Evolutionary conservation across 1,284 basidiomycete species (phyloP).

Genomic region (Takashimella tepidaria): DNA sequence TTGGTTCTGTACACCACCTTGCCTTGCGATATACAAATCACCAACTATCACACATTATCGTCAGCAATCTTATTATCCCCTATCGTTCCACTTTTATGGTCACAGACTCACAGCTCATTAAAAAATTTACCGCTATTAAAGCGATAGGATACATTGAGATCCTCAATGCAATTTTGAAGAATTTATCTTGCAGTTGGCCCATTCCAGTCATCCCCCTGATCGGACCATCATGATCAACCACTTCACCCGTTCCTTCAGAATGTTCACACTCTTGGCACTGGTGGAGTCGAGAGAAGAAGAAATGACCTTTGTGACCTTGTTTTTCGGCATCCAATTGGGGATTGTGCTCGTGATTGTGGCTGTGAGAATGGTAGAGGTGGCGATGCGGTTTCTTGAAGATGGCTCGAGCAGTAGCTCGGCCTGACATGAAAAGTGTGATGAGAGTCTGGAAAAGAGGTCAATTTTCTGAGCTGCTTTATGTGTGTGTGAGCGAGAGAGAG

Average conservation of each 20-base stretch:
- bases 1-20: slow-evolving; percentile 10
- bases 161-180: slow-evolving; percentile 20
- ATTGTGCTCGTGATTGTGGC: slow-evolving; percentile 19
- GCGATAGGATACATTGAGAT: slow-evolving; percentile 24
- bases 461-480: too few relatives aligned
- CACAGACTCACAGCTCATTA: slow-evolving; percentile 14
- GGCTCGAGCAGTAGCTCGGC: slow-evolving; percentile 24
- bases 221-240: neutral
- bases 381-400: slow-evolving; percentile 11
- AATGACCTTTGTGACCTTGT: neutral
- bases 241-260: neutral
- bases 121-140: slow-evolving; percentile 19
- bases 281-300: neutral
- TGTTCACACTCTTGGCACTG: neutral
- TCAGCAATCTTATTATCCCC: slow-evolving; percentile 1
- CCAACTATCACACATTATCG: slow-evolving; percentile 9
- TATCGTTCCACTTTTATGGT: neutral
- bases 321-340: neutral
- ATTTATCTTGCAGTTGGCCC: slow-evolving; percentile 14
- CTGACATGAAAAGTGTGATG: slow-evolving; percentile 26
- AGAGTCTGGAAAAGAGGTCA: slow-evolving; percentile 22
- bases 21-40: slow-evolving; percentile 17
- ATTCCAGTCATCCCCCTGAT: neutral
- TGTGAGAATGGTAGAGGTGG: slow-evolving; percentile 18
- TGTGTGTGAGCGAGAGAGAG: neutral